phyloP scores from a whole-genome alignment of 225 moss, liverwort and hornwort genomes.

The Thuidium tamariscinum region DNA sequence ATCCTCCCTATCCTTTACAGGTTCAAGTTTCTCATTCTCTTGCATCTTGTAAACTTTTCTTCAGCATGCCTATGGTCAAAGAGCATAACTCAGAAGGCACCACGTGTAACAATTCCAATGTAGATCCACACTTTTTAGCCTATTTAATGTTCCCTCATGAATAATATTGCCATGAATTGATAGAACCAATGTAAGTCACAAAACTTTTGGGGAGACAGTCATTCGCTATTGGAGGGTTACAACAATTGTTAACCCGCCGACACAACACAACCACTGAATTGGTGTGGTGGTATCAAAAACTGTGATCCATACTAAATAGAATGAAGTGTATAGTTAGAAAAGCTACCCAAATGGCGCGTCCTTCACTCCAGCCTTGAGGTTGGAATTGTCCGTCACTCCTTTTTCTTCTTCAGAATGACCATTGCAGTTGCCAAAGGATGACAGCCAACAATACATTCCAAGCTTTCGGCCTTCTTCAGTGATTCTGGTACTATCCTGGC shows the following conservation, averaged over 20 bases:
- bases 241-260: not conserved
- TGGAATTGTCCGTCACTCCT: not conserved
- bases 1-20: no score
- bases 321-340: not conserved
- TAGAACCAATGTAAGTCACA: not conserved
- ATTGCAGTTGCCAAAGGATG: not conserved
- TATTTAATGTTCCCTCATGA: not conserved
- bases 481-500: not conserved
- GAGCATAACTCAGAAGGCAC: not conserved
- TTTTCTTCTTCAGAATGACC: not conserved
- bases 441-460: not conserved
- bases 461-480: not conserved
- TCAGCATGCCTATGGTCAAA: not conserved
- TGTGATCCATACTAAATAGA: not conserved
- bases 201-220: not conserved
- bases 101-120: not conserved
- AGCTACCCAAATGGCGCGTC: not conserved
- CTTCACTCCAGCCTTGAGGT: not conserved
- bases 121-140: not conserved
- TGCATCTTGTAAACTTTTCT: not conserved
- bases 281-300: not conserved
- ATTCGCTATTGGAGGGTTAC: not conserved
- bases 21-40: not conserved
- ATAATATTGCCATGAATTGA: not conserved
- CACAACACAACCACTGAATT: not conserved